These are phyloP conservation scores for Ceriops tagal DNA, from an alignment of 345 rosid genomes.

Conservation along the genomic window DNA sequence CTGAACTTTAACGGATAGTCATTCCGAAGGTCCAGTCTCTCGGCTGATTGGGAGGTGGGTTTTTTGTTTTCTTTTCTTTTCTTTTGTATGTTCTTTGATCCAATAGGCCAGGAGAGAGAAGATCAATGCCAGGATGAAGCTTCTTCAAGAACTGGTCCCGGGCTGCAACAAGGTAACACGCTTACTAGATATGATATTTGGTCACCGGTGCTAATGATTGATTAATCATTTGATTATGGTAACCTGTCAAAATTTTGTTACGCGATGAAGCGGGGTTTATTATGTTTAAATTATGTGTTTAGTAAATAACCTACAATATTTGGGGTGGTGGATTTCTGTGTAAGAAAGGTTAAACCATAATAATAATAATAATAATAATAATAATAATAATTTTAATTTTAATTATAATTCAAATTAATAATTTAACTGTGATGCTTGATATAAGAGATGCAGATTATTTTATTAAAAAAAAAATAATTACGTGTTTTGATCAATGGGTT, in stretches of 20 bases:
- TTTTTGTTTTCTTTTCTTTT: neutral
- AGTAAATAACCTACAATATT: too few species aligned
- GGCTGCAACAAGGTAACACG: slow-evolving; percentile 70
- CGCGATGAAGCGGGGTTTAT: slow-evolving; percentile 23
- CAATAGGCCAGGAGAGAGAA: slow-evolving; percentile 73
- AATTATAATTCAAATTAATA: too few species aligned
- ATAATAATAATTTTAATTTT: too few species aligned
- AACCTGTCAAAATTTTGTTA: slow-evolving; percentile 4
- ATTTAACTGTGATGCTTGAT: too few species aligned
- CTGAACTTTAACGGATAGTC: slow-evolving; percentile 3
- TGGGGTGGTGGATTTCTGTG: too few species aligned
- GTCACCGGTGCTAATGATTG: slow-evolving; percentile 8
- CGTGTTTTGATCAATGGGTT: slow-evolving; percentile 16
- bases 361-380: too few species aligned
- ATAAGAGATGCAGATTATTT: too few species aligned
- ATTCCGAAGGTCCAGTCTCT: neutral
- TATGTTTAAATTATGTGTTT: slow-evolving; percentile 26
- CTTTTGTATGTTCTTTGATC: neutral
- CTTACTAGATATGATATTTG: slow-evolving; percentile 12
- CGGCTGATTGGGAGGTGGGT: neutral
- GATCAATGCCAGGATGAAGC: slow-evolving; percentile 72
- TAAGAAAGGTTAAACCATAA: too few species aligned
- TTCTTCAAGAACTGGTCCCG: slow-evolving; percentile 75
- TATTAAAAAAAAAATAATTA: too few species aligned
- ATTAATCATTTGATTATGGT: slow-evolving; percentile 41